Base-by-base conservation (phyloP, 1,284 basidiomycete genomes). In the Boletellus sp. region DNA sequence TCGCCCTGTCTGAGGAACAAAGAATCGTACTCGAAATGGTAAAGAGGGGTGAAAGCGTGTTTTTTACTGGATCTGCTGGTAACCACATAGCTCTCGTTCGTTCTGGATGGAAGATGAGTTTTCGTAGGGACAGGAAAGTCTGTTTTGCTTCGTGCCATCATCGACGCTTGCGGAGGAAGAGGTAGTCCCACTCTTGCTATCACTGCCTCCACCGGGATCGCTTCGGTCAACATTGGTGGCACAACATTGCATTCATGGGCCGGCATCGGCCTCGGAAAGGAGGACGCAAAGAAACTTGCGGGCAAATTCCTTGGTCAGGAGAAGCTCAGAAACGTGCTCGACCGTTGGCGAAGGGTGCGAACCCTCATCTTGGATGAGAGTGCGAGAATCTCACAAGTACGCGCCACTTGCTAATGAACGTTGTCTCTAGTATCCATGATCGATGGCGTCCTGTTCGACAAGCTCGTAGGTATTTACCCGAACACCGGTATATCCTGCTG, bases 301-400 rank as follows among this genome's bases (percentile, higher is more conserved):
- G 75, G 64, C 1, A 93, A 87, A 67, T 75, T 97, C 52, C 70
- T 74, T n/a, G 70, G 71, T 1, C 63, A 75, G 49, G 74, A 71
- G 55, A 86, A 83, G 70, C 89, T 90, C 60, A 84, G 78, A 63
- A 88, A 83, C 64, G 82, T 88, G 0, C 65, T 69, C 11, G 72
- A 77, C 6, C 77, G 91, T 46, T 96, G 93, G 93, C 62, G 76
- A 52, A 72, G 80, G 39, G 87, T 87, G 0, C 82, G 86, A 63
- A 89, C 94, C 1, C 79, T 99, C 32, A 87, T 99, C 60, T 87
- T 99, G 48, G 96, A 99, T 67, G 96, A 99, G 81, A 83, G 94
- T 94, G 57, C 57, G 69, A 26, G 26, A 36, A 19, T 37, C 22
- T 51, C 44, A 40, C 41, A 22, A 21, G 11, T 21, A 46, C n/a